Evolutionary conservation across 306 rosid species (phyloP), one percentile per base, ranked within the genome.

Genomic region (Lathyrus oleraceus): DNA sequence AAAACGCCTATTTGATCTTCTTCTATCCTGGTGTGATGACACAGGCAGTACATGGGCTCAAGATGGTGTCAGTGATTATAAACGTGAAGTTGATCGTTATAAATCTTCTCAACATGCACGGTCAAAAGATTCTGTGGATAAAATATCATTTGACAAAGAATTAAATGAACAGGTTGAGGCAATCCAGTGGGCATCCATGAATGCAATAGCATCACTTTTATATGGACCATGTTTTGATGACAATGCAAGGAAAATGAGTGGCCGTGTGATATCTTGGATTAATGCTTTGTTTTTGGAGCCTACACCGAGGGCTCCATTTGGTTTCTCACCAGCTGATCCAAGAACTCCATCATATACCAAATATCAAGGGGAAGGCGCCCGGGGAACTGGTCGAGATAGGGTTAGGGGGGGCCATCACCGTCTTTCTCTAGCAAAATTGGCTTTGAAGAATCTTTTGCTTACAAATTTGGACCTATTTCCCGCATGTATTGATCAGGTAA

Each of bases 171-270:
- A 91, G 74, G 78, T 95, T 73, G 99, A 95, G 81, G 97, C 96
- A 72, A 95, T 95, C 78, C 99, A 95, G 85, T 91, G 99, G 99
- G 95, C 99, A 53, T 95, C 97, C 70, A 82, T 95, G 96, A 91
- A 85, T 83, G 99, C 99, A n/a, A 85, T 95, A 85, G 92, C 99
- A 49, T 95, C 99, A 44, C 96, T 95, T 75, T 64, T 95, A 61
- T 91, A 95, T 73, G 99, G 99, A 77, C 97, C 96, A 43, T 95
- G 99, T 86, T 91, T 95, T 78, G 99, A 95, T 81, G 99, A 95
- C 81, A 89, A 86, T 86, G 99, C 99, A 12, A 91, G 96, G 87
- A 95, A 95, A 86, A 95, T 95, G 99, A 87, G 96, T 81, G 99
- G 99, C 47, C 93, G 99, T 20, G 95, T 91, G 45, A 86, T 95